These are phyloP conservation scores for Uronychia binucleata DNA, from an alignment of 73 alveolate species.

Conservation along the genomic window DNA sequence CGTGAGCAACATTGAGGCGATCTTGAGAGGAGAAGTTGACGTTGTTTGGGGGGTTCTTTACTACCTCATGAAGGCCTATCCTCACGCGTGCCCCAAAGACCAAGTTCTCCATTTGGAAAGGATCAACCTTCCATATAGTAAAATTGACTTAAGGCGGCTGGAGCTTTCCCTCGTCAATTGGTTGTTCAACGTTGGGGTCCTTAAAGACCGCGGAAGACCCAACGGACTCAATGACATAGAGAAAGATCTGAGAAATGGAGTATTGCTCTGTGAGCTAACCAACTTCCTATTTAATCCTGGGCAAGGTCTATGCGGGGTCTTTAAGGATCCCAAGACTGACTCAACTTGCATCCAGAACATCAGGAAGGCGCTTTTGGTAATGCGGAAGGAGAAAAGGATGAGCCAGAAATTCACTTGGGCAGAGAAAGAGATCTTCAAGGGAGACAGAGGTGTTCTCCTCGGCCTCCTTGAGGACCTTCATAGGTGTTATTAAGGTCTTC, in stretches of 20 bases:
- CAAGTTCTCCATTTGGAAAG: conserved; percentile 10
- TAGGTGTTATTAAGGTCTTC: conserved; percentile 65
- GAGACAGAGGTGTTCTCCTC: conserved; percentile 35
- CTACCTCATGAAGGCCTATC: conserved; percentile 50
- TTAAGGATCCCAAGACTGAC: conserved; percentile 72
- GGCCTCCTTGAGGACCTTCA: conserved; percentile 76
- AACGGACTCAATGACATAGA: conserved; percentile 39
- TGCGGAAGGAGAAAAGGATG: conserved; percentile 52
- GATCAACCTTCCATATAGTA: conserved; percentile 37
- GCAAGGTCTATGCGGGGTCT: conserved; percentile 52
- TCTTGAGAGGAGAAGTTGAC: conserved; percentile 54
- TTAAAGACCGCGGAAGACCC: no score
- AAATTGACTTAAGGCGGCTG: conserved; percentile 29
- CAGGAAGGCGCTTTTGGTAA: conserved; percentile 56
- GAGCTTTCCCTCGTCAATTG: conserved; percentile 63
- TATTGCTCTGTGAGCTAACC: conserved; percentile 50
- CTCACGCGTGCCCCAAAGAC: conserved; percentile 38
- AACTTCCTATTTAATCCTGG: conserved; percentile 23
- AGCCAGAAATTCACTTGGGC: conserved; percentile 68
- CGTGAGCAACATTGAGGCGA: conserved; percentile 28
- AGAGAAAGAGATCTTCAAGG: conserved; percentile 64
- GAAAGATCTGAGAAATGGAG: conserved; percentile 57
- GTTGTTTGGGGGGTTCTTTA: conserved; percentile 61
- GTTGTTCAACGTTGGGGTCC: conserved; percentile 33
- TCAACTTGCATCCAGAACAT: conserved; percentile 52